Evolutionary conservation across 1,284 basidiomycete species (phyloP).

Genomic region (Pyrrhoderma noxium): DNA sequence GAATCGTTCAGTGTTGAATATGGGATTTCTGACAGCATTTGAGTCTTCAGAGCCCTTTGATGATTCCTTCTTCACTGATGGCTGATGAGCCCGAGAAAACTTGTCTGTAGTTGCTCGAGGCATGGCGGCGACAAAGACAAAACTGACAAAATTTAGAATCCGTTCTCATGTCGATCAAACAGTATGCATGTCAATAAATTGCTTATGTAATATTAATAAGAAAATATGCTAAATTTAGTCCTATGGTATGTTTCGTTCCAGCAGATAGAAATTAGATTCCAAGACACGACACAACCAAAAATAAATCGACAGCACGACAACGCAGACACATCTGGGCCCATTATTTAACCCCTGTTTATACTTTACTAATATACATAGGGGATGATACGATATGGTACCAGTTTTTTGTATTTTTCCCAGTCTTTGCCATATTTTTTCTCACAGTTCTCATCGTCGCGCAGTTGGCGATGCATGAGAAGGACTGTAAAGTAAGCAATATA

Average conservation of each 20-base stretch:
- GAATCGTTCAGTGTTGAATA: constrained; percentile 91
- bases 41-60: constrained; percentile 41
- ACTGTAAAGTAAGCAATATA: constrained; percentile 88
- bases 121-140: constrained; percentile 41
- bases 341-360: too few species aligned
- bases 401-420: constrained; percentile 44
- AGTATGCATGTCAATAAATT: too few species aligned
- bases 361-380: constrained; percentile 43
- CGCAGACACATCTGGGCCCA: too few species aligned
- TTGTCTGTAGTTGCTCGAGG: constrained; percentile 85
- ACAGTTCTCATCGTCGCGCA: constrained; percentile 90
- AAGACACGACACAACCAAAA: too few species aligned
- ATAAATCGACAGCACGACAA: too few species aligned
- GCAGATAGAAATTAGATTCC: too few species aligned
- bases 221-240: too few species aligned
- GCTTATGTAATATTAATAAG: too few species aligned
- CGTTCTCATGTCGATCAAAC: too few species aligned
- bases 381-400: constrained; percentile 45
- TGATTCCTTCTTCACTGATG: constrained; percentile 54
- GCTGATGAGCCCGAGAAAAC: constrained; percentile 69
- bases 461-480: constrained; percentile 86
- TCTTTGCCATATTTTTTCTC: constrained; percentile 73
- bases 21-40: constrained; percentile 60
- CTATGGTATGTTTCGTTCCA: too few species aligned
- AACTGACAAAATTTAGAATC: too few species aligned